A percentile compares a stretch with the other conserved stretches of the same genome.
Conservation (phyloP, 225 moss, liverwort and hornwort species). For the Pleurozium schreberi region DNA sequence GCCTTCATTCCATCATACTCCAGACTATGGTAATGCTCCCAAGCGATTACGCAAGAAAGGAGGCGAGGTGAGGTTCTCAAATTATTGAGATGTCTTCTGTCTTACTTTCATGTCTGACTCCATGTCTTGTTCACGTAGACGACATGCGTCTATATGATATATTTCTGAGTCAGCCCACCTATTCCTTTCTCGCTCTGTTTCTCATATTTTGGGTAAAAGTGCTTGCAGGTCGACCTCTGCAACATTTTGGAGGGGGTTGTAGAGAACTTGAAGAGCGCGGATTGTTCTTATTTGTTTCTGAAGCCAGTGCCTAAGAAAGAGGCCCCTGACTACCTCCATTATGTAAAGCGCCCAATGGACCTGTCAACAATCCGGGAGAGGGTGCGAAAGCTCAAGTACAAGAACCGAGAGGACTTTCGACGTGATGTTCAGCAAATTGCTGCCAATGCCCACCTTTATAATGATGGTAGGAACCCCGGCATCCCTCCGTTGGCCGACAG, state of each 20-base stretch:
- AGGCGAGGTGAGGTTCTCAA: slow-evolving; percentile 60
- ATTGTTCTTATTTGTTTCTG: slow-evolving; percentile 76
- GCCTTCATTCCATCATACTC: slow-evolving; percentile 15
- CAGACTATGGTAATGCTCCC: slow-evolving; percentile 42
- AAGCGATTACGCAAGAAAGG: slow-evolving; percentile 82
- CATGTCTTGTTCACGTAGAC: not conserved
- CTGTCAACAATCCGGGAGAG: slow-evolving; percentile 73
- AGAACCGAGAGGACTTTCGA: slow-evolving; percentile 70
- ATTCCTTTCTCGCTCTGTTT: not conserved
- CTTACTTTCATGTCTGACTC: not conserved
- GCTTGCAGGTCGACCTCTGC: slow-evolving; percentile 74
- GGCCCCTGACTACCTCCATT: slow-evolving; percentile 84
- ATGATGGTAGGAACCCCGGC: slow-evolving; percentile 74
- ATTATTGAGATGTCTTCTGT: not conserved
- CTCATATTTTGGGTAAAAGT: not conserved
- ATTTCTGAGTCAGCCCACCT: not conserved
- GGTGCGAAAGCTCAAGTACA: slow-evolving; percentile 79
- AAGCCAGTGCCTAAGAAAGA: slow-evolving; percentile 97
- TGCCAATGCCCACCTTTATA: slow-evolving; percentile 80
- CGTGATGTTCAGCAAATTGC: slow-evolving; percentile 82
- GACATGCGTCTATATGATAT: not conserved
- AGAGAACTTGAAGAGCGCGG: slow-evolving; percentile 50
- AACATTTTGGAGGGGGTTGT: slow-evolving; percentile 83
- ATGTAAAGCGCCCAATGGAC: slow-evolving; percentile 87
- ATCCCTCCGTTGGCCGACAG: slow-evolving; percentile 92